Conservation (phyloP, 2,329 filamentous ascomycete species). For the Paecilomyces formosus region DNA sequence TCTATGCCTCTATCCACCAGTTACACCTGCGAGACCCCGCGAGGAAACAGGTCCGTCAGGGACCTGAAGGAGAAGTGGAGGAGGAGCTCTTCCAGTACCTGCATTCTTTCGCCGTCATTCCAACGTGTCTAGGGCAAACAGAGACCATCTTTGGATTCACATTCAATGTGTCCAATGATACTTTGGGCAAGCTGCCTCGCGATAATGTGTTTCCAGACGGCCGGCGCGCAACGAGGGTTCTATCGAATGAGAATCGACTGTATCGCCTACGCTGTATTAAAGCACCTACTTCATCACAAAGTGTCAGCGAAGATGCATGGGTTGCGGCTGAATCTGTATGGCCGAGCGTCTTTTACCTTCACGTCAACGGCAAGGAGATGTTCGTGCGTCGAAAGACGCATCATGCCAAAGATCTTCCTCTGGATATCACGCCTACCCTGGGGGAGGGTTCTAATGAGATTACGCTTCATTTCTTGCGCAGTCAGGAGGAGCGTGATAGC, state of each 20-base stretch:
- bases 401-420: conserved; percentile 66
- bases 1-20: conserved; percentile 50
- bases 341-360: conserved; percentile 63
- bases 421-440: conserved; percentile 62
- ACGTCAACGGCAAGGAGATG: conserved; percentile 56
- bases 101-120: conserved; percentile 21
- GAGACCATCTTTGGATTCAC: conserved; percentile 22
- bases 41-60: conserved; percentile 24
- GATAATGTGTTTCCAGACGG: conserved; percentile 8
- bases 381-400: conserved; percentile 60
- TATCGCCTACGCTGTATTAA: conserved; percentile 64
- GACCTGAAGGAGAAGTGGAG: conserved; percentile 12
- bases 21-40: conserved; percentile 49
- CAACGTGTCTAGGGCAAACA: conserved; percentile 19
- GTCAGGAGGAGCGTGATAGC: conserved; percentile 23
- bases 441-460: conserved; percentile 55
- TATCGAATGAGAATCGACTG: conserved; percentile 48
- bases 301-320: conserved; percentile 50
- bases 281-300: conserved; percentile 20
- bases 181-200: conserved; percentile 26
- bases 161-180: conserved; percentile 26
- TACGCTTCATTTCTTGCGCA: conserved; percentile 42
- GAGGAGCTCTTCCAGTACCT: conserved; percentile 30
- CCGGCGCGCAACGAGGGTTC: conserved; percentile 21
- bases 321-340: conserved; percentile 56